Evolutionary conservation across 1,284 basidiomycete species (phyloP).

Genomic region (Mrakiaceae sp.): DNA sequence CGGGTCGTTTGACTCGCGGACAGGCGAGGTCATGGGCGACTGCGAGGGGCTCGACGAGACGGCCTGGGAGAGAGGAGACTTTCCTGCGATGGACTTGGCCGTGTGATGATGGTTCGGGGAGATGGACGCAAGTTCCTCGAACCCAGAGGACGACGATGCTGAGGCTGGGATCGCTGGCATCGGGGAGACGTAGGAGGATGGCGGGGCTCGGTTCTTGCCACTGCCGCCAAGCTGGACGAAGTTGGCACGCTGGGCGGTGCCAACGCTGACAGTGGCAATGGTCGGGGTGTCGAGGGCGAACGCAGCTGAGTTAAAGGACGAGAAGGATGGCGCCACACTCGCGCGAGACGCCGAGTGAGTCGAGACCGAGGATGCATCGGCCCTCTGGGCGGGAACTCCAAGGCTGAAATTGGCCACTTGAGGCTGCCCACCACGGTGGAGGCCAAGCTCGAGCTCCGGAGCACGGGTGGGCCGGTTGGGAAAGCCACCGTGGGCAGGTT

Average conservation of each 20-base stretch:
- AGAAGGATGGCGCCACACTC: conserved; percentile 29
- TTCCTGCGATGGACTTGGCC: conserved; percentile 2
- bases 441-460: conserved; percentile 33
- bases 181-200: not conserved
- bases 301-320: conserved; percentile 30
- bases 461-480: not conserved
- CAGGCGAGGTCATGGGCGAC: not conserved
- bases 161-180: not conserved
- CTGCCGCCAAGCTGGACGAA: conserved; percentile 28
- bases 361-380: not conserved
- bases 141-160: not conserved
- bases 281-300: conserved; percentile 33
- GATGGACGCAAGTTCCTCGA: not conserved
- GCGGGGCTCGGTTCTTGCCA: not conserved
- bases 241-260: conserved; percentile 33
- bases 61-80: conserved; percentile 13
- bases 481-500: conserved; percentile 2
- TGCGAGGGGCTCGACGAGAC: not conserved
- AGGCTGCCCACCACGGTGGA: conserved; percentile 20
- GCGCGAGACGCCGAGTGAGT: conserved; percentile 8
- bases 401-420: no score
- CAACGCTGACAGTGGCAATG: conserved; percentile 36
- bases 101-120: not conserved
- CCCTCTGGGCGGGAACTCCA: not conserved
- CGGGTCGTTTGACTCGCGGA: conserved; percentile 4